phyloP scores from a whole-genome alignment of 108 stramenopile genomes.

The Aurantiochytrium sp. region DNA sequence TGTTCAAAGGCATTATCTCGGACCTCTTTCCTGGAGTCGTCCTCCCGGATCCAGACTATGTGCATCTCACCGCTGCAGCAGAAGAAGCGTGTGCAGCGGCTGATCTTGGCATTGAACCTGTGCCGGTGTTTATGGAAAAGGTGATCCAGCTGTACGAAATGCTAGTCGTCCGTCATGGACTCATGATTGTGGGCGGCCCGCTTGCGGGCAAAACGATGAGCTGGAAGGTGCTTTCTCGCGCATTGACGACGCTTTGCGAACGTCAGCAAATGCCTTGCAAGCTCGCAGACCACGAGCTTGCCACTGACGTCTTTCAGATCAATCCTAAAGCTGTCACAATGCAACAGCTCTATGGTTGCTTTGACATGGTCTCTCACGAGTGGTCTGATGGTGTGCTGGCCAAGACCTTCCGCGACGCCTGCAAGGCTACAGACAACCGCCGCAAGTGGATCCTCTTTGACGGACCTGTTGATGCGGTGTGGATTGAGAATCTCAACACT shows the following conservation, averaged over 20 bases:
- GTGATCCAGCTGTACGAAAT: conserved; percentile 67
- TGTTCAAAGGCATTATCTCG: conserved; percentile 60
- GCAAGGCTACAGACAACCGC: conserved; percentile 40
- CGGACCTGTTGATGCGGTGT: conserved; percentile 64
- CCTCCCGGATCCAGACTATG: conserved; percentile 49
- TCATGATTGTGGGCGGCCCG: conserved; percentile 65
- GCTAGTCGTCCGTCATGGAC: conserved; percentile 66
- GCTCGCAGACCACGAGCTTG: conserved; percentile 27
- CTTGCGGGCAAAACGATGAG: conserved; percentile 52
- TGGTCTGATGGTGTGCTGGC: conserved; percentile 66
- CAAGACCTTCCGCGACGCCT: conserved; percentile 57
- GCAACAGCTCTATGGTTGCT: conserved; percentile 57
- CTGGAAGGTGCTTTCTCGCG: conserved; percentile 33
- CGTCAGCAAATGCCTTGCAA: conserved; percentile 45
- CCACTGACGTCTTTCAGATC: conserved; percentile 31
- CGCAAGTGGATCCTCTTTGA: conserved; percentile 65
- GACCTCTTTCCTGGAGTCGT: conserved; percentile 59
- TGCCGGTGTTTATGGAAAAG: conserved; percentile 53
- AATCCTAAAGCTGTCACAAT: conserved; percentile 59
- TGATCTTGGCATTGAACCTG: conserved; percentile 37
- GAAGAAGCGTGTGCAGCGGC: conserved; percentile 35
- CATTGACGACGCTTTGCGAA: conserved; percentile 32
- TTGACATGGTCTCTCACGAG: conserved; percentile 56
- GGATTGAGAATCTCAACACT: conserved; percentile 73
- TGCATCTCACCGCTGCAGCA: conserved; percentile 36